phyloP scores from a whole-genome alignment of 2,329 filamentous ascomycete genomes.

The Elsinoe arachidis region DNA sequence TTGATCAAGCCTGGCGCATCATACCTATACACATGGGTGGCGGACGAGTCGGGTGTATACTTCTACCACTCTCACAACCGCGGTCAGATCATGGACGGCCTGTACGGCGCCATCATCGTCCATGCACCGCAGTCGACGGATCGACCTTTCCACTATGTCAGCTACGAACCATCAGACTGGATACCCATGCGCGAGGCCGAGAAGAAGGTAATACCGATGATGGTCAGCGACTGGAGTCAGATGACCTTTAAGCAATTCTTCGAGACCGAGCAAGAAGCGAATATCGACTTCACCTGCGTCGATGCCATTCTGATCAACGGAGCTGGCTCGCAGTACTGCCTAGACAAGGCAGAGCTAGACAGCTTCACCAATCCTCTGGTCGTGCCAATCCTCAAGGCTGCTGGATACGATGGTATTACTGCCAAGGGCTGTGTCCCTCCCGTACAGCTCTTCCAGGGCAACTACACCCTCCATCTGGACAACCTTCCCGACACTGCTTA shows the following conservation, averaged over 20 bases:
- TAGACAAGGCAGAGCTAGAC: slow-evolving; percentile 37
- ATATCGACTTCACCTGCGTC: slow-evolving; percentile 47
- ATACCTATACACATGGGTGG: slow-evolving; percentile 49
- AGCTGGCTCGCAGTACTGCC: slow-evolving; percentile 39
- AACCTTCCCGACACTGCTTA: slow-evolving; percentile 23
- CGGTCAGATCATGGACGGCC: slow-evolving; percentile 51
- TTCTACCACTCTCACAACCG: slow-evolving; percentile 37
- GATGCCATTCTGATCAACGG: slow-evolving; percentile 56
- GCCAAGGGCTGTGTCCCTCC: slow-evolving; percentile 31
- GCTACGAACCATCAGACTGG: slow-evolving; percentile 31
- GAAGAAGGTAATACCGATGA: slow-evolving; percentile 36
- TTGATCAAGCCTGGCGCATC: slow-evolving; percentile 41
- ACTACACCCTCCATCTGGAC: slow-evolving; percentile 29
- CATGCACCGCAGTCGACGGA: slow-evolving; percentile 26
- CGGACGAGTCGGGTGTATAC: slow-evolving; percentile 45
- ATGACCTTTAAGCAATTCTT: slow-evolving; percentile 43
- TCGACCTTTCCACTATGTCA: slow-evolving; percentile 46
- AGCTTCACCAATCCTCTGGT: slow-evolving; percentile 29
- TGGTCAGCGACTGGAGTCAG: slow-evolving; percentile 51
- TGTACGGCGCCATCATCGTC: slow-evolving; percentile 50
- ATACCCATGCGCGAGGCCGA: slow-evolving; percentile 44
- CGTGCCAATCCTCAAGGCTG: slow-evolving; percentile 21
- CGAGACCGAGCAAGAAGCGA: slow-evolving; percentile 37
- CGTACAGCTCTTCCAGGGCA: slow-evolving; percentile 26
- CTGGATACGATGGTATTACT: slow-evolving; percentile 22